A percentile compares a stretch with the other conserved stretches of the same genome.
Conservation (phyloP, 169 alveolate species). For the Condylostoma magnum region DNA sequence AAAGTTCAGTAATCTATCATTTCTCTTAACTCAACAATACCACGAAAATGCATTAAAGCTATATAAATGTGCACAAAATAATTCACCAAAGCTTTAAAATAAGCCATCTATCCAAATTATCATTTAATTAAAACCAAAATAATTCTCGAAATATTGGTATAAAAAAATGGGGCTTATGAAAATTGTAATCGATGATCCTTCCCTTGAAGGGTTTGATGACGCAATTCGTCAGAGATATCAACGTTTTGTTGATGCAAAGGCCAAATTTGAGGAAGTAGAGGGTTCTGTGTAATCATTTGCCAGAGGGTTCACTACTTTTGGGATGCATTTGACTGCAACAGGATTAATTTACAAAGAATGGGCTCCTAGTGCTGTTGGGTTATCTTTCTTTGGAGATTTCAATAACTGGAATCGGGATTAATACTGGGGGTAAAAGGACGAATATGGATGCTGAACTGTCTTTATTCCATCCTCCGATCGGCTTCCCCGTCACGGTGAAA, state of each 20-base stretch:
- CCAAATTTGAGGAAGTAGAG: slow-evolving; percentile 13
- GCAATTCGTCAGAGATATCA: slow-evolving; percentile 29
- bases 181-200: slow-evolving; percentile 51
- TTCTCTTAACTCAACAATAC: too few relatives aligned
- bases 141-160: too few relatives aligned
- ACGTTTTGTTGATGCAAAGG: slow-evolving; percentile 17
- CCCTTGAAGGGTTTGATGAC: slow-evolving; percentile 32
- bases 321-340: slow-evolving; percentile 6
- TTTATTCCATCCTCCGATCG: slow-evolving; percentile 37
- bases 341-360: slow-evolving; percentile 74
- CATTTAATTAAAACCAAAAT: too few relatives aligned
- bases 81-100: too few relatives aligned
- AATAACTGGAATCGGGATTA: slow-evolving; percentile 73
- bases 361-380: slow-evolving; percentile 82
- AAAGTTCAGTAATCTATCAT: too few relatives aligned
- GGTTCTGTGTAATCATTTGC: slow-evolving; percentile 54
- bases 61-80: too few relatives aligned
- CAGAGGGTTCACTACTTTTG: slow-evolving; percentile 43
- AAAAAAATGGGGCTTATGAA: slow-evolving; percentile 13
- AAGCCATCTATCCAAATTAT: too few relatives aligned
- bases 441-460: slow-evolving; percentile 71
- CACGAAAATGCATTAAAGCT: too few relatives aligned
- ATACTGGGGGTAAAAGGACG: slow-evolving; percentile 56
- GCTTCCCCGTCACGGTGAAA: slow-evolving; percentile 61
- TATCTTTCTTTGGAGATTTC: slow-evolving; percentile 80